These are phyloP conservation scores for Citrus maxima DNA, from an alignment of 345 rosid genomes.

Conservation along the genomic window DNA sequence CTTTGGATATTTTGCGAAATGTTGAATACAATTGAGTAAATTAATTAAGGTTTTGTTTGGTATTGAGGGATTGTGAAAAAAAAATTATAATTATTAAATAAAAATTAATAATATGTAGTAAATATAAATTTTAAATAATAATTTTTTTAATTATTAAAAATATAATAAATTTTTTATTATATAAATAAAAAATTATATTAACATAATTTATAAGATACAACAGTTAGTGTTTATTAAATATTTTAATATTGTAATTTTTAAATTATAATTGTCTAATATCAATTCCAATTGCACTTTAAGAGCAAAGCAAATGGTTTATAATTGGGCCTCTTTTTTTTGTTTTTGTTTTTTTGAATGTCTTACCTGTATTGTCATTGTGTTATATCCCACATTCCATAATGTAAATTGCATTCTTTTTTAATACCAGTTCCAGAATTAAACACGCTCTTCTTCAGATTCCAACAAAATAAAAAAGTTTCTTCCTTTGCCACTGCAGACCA, in stretches of 20 bases:
- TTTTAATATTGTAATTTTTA: too few species aligned
- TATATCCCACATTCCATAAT: too few species aligned
- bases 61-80: too few species aligned
- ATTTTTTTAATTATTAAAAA: too few species aligned
- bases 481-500: neutral
- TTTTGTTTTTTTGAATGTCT: neutral
- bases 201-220: too few species aligned
- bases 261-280: accelerated
- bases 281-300: neutral
- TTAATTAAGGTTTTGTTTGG: neutral
- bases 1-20: too few species aligned
- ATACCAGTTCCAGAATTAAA: neutral
- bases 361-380: neutral
- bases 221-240: accelerated
- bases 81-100: too few species aligned
- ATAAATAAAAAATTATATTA: too few species aligned
- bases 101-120: too few species aligned
- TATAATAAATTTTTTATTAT: too few species aligned
- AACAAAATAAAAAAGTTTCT: neutral
- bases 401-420: neutral
- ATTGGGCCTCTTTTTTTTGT: neutral
- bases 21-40: neutral
- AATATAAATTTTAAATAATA: too few species aligned
- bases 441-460: neutral
- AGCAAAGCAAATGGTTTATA: too few species aligned